Evolutionary conservation across 208 protist genomes (phyloP).

Genomic region (Wallacemonas rigidus): DNA sequence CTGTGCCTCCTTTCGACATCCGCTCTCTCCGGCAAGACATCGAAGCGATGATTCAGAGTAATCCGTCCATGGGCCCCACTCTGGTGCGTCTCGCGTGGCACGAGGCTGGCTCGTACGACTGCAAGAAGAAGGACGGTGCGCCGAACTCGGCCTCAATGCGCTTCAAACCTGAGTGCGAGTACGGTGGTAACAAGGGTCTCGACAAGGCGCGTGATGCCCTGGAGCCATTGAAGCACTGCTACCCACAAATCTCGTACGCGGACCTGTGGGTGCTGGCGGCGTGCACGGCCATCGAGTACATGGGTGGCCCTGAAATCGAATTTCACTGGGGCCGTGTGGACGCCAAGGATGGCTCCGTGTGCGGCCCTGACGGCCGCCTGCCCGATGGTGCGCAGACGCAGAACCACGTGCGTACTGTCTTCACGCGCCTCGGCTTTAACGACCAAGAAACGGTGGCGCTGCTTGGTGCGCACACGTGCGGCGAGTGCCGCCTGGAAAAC

Average conservation of each 20-base stretch:
- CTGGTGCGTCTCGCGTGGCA: conserved; percentile 85
- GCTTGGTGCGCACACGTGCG: conserved; percentile 91
- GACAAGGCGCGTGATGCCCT: conserved; percentile 74
- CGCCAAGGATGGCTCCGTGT: conserved; percentile 65
- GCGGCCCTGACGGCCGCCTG: conserved; percentile 83
- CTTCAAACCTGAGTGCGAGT: conserved; percentile 75
- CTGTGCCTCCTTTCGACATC: conserved; percentile 33
- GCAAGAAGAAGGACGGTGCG: conserved; percentile 57
- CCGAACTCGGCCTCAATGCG: conserved; percentile 81
- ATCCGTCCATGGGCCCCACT: conserved; percentile 61
- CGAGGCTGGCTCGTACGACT: conserved; percentile 71
- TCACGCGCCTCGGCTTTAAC: conserved; percentile 92
- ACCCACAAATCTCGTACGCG: conserved; percentile 91
- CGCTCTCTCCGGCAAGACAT: conserved; percentile 27
- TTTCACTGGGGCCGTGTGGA: conserved; percentile 87
- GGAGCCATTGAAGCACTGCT: conserved; percentile 84
- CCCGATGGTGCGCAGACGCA: conserved; percentile 82
- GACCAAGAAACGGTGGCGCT: conserved; percentile 94
- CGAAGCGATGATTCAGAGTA: conserved; percentile 30
- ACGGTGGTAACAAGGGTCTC: conserved; percentile 88
- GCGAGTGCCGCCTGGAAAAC: conserved; percentile 86
- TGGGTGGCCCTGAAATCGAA: conserved; percentile 87
- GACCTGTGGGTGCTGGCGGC: conserved; percentile 92
- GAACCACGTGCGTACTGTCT: conserved; percentile 85
- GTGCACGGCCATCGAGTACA: conserved; percentile 91